These are phyloP conservation scores for Camelina hispida DNA, from an alignment of 345 rosid genomes.

Conservation along the genomic window DNA sequence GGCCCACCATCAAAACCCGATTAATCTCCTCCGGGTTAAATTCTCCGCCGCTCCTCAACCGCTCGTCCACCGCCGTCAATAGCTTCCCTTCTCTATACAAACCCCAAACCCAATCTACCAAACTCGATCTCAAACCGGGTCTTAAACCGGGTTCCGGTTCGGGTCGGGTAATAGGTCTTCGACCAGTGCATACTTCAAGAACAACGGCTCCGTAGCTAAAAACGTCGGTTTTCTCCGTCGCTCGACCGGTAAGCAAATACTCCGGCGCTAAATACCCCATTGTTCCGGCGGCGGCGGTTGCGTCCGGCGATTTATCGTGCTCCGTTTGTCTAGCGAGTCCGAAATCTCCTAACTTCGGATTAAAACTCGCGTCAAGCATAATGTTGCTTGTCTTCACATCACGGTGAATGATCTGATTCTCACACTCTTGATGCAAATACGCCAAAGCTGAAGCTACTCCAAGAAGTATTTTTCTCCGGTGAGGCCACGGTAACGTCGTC, in stretches of 20 bases:
- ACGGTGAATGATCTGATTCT: constrained; percentile 92
- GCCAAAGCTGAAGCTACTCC: constrained; percentile 96
- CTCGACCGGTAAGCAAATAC: constrained; percentile 87
- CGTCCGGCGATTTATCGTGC: constrained; percentile 92
- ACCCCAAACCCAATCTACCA: constrained; percentile 99
- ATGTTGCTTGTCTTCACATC: constrained; percentile 93
- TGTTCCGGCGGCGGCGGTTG: constrained; percentile 96
- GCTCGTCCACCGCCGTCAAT: constrained; percentile 67
- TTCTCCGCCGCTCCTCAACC: constrained; percentile 49
- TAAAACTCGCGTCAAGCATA: constrained; percentile 88
- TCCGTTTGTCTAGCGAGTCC: constrained; percentile 89
- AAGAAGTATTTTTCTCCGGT: constrained; percentile 68
- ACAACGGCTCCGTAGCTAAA: constrained; percentile 95
- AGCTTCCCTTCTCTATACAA: constrained; percentile 81
- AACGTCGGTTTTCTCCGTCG: constrained; percentile 86
- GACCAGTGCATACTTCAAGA: constrained; percentile 82
- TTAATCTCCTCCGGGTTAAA: constrained; percentile 63
- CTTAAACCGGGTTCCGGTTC: constrained; percentile 32
- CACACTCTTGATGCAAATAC: constrained; percentile 96
- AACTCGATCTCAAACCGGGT: constrained; percentile 54
- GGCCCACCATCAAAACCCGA: constrained; percentile 74
- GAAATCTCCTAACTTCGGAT: constrained; percentile 88
- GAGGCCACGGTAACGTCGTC: constrained; percentile 71
- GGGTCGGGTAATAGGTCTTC: constrained; percentile 76
- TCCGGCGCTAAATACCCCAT: constrained; percentile 99